Percentiles rank a stretch among this genome's conserved stretches.
These are phyloP conservation scores for Penicillium malachiteum DNA, from an alignment of 495 filamentous ascomycete species.

Conservation along the genomic window DNA sequence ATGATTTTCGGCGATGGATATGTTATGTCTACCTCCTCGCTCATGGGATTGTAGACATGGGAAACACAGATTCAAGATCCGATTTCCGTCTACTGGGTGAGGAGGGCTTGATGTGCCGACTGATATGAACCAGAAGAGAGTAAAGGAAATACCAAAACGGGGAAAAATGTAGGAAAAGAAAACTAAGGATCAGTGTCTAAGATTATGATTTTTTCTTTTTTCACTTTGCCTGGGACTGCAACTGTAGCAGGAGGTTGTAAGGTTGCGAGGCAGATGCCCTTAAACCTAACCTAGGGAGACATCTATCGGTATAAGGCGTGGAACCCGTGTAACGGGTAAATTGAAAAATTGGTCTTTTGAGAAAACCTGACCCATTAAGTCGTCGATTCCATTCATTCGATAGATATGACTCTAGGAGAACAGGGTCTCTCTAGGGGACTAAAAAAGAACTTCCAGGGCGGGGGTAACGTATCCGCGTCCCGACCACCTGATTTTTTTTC, in stretches of 20 bases:
- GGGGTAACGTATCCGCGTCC: conserved; percentile 23
- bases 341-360: conserved; percentile 19
- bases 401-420: conserved; percentile 34
- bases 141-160: conserved; percentile 5
- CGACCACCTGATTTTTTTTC: conserved; percentile 22
- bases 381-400: conserved; percentile 38
- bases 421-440: conserved; percentile 23
- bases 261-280: neutral
- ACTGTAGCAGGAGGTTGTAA: neutral
- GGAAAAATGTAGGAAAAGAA: neutral
- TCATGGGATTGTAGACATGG: conserved; percentile 31
- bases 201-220: neutral
- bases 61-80: conserved; percentile 25
- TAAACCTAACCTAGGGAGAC: neutral
- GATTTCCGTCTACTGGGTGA: conserved; percentile 32
- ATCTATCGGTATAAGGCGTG: conserved; percentile 18
- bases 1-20: conserved; percentile 39
- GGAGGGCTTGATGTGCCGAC: conserved; percentile 45
- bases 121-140: conserved; percentile 4
- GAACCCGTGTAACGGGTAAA: neutral
- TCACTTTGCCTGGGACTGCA: neutral
- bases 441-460: conserved; percentile 19
- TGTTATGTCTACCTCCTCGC: conserved; percentile 42
- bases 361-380: conserved; percentile 31
- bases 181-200: neutral